Evolutionary conservation across 75 land plant species (phyloP).

Genomic region (Selaginella tamariscina): DNA sequence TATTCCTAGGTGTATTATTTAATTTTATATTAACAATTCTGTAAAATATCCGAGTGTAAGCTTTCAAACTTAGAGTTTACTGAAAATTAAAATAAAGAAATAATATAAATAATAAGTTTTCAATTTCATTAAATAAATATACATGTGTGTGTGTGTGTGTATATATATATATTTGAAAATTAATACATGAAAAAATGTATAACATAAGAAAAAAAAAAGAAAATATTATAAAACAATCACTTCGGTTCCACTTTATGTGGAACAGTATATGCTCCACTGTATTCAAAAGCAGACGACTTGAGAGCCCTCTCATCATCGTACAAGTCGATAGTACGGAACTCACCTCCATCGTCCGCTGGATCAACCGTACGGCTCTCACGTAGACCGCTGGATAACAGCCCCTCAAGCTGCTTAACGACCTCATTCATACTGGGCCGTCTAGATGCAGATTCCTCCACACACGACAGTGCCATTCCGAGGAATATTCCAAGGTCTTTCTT

Average conservation of each 20-base stretch:
- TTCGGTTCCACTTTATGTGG: neutral
- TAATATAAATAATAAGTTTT: too few relatives aligned
- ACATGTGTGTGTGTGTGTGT: too few relatives aligned
- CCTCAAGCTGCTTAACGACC: slow-evolving; percentile 65
- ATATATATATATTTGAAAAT: too few relatives aligned
- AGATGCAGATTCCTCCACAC: slow-evolving; percentile 58
- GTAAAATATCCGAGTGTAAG: too few relatives aligned
- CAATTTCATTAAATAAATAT: too few relatives aligned
- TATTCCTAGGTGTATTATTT: too few relatives aligned
- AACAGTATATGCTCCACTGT: neutral
- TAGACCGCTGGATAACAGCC: slow-evolving; percentile 14
- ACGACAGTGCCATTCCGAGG: slow-evolving; percentile 45
- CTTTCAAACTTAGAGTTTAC: too few relatives aligned
- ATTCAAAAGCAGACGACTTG: neutral
- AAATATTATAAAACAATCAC: neutral
- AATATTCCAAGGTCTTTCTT: neutral
- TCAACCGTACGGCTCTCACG: neutral
- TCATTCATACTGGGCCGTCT: slow-evolving; percentile 63
- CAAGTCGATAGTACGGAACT: neutral
- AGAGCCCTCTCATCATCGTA: neutral
- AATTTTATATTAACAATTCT: too few relatives aligned
- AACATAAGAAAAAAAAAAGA: too few relatives aligned
- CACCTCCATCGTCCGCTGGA: neutral
- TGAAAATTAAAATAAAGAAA: too few relatives aligned
- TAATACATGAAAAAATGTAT: too few relatives aligned